Evolutionary conservation across 345 rosid species (phyloP).

Genomic region (Gossypium raimondii): DNA sequence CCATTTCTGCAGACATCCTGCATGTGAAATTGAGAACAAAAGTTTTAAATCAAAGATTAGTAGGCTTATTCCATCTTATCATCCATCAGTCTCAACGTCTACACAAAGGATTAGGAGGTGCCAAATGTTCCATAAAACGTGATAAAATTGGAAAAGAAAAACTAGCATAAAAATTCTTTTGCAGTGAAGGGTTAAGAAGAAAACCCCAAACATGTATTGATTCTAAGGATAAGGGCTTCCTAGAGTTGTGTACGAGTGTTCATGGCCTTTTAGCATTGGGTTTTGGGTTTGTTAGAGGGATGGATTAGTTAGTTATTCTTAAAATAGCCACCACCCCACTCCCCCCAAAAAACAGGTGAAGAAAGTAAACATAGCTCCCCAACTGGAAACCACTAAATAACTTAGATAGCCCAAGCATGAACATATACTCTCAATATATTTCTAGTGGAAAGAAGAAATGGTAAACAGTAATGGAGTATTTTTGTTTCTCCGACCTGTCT

Average conservation of each 20-base stretch:
- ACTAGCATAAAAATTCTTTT: not conserved
- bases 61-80: not conserved
- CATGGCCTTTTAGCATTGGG: too few relatives aligned
- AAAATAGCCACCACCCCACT: too few relatives aligned
- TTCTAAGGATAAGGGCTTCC: too few relatives aligned
- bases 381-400: not conserved
- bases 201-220: too few relatives aligned
- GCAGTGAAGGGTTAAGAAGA: not conserved
- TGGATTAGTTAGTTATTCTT: not conserved
- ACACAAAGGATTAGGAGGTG: not conserved
- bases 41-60: not conserved
- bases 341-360: too few relatives aligned
- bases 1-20: constrained; percentile 97
- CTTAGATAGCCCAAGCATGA: not conserved
- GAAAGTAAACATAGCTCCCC: too few relatives aligned
- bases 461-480: not conserved
- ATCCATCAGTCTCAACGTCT: not conserved
- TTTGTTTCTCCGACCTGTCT: not conserved
- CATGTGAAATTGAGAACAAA: constrained; percentile 15
- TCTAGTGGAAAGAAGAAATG: not conserved
- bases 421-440: not conserved
- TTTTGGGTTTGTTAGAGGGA: not conserved
- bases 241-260: too few relatives aligned
- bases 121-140: not conserved
- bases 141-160: not conserved